phyloP scores from a whole-genome alignment of 805 yeast genomes.

The Candida easanensis region DNA sequence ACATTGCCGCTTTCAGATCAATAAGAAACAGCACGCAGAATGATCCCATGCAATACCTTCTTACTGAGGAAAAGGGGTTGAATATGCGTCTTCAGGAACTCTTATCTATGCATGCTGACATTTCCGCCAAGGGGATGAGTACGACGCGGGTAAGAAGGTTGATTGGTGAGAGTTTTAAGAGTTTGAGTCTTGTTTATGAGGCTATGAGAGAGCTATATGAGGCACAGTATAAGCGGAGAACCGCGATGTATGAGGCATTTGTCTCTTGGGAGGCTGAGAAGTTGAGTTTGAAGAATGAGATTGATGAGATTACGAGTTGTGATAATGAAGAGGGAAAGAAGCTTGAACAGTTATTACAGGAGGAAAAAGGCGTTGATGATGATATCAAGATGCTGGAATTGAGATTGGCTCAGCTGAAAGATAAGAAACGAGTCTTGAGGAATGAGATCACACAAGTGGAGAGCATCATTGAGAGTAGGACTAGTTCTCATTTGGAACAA shows the following conservation, averaged over 20 bases:
- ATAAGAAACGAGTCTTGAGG: conserved; percentile 31
- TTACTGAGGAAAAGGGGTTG: conserved; percentile 20
- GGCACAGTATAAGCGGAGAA: conserved; percentile 31
- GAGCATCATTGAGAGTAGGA: conserved; percentile 46
- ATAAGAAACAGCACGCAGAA: neutral
- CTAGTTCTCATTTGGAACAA: conserved; percentile 40
- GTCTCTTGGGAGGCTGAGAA: conserved; percentile 40
- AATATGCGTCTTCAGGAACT: conserved; percentile 17
- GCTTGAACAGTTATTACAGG: conserved; percentile 32
- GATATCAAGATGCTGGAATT: conserved; percentile 38
- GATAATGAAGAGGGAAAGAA: conserved; percentile 39
- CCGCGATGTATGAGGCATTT: conserved; percentile 29
- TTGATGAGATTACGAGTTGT: conserved; percentile 38
- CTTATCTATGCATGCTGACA: conserved; percentile 24
- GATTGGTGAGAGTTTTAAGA: conserved; percentile 32
- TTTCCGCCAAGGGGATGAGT: conserved; percentile 33
- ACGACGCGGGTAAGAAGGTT: conserved; percentile 29
- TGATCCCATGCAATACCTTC: conserved; percentile 18
- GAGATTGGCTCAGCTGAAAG: conserved; percentile 31
- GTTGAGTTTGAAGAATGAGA: conserved; percentile 29
- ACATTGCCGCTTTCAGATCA: neutral
- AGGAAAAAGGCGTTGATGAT: conserved; percentile 30
- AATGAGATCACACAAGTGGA: conserved; percentile 42
- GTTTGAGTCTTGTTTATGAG: conserved; percentile 36
- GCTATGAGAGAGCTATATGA: conserved; percentile 41